Percentiles rank a stretch among this genome's conserved stretches.
Conservation (phyloP, 257 asterid genomes). For the Cynanchum wilfordii region DNA sequence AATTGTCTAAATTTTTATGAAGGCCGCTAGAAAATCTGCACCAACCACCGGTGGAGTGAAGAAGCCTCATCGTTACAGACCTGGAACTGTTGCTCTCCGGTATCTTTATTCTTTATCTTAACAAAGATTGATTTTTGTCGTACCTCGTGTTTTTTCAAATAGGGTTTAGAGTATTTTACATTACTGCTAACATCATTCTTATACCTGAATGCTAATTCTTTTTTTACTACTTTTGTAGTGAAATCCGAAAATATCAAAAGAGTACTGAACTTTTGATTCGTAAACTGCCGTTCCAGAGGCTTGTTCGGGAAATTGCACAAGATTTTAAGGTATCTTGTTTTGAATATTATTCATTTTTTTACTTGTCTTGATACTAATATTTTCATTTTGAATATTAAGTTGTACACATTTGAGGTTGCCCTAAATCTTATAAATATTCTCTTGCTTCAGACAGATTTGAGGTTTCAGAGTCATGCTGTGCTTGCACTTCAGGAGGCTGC, state of each 20-base stretch:
- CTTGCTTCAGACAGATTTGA: conserved; percentile 14
- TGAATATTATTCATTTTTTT: neutral
- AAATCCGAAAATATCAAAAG: conserved; percentile 22
- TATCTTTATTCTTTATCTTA: neutral
- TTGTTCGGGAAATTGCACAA: conserved; percentile 23
- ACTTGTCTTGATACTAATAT: neutral
- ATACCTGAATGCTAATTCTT: neutral
- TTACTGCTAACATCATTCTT: neutral
- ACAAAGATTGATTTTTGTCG: neutral
- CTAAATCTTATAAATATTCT: neutral
- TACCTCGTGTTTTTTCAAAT: neutral
- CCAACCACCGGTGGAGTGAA: conserved; percentile 20
- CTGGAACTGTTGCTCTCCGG: conserved; percentile 23
- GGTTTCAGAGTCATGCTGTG: conserved; percentile 25
- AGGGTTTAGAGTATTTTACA: neutral
- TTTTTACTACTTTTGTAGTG: neutral
- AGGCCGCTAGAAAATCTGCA: conserved; percentile 24
- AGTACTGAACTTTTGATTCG: conserved; percentile 22
- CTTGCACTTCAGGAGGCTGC: conserved; percentile 22
- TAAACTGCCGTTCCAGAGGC: conserved; percentile 17
- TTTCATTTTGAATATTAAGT: neutral
- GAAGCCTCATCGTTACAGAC: conserved; percentile 20
- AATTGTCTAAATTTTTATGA: neutral
- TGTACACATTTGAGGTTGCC: neutral
- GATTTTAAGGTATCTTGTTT: conserved; percentile 17